Evolutionary conservation across 2,329 filamentous ascomycete species (phyloP).

Genomic region (Aphanoascus verrucosus): DNA sequence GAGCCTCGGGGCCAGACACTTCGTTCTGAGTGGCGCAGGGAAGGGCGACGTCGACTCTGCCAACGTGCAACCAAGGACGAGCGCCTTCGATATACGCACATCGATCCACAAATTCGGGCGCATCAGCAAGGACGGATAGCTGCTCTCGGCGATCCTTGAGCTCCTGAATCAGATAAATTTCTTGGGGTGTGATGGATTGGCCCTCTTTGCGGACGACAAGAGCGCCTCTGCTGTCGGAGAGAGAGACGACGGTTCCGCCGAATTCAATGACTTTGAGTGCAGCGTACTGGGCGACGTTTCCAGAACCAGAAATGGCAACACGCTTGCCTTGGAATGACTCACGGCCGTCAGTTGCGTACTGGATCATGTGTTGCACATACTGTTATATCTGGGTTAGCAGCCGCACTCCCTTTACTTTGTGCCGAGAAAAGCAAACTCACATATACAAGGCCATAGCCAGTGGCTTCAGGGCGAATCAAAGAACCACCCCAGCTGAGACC

Average conservation of each 20-base stretch:
- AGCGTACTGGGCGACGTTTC: slow-evolving; percentile 96
- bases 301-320: slow-evolving; percentile 90
- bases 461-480: slow-evolving; percentile 92
- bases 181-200: slow-evolving; percentile 63
- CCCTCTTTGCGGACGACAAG: slow-evolving; percentile 60
- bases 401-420: neutral
- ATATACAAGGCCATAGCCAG: slow-evolving; percentile 92
- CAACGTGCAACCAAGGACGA: slow-evolving; percentile 84
- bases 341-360: slow-evolving; percentile 65
- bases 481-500: slow-evolving; percentile 84
- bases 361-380: slow-evolving; percentile 92
- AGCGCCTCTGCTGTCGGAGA: slow-evolving; percentile 83
- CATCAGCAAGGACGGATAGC: slow-evolving; percentile 59
- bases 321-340: slow-evolving; percentile 83
- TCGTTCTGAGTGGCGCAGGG: slow-evolving; percentile 97
- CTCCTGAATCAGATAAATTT: slow-evolving; percentile 65
- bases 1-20: slow-evolving; percentile 81
- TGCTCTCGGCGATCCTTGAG: slow-evolving; percentile 82
- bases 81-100: slow-evolving; percentile 82
- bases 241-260: slow-evolving; percentile 79
- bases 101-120: slow-evolving; percentile 46
- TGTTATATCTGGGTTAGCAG: slow-evolving; percentile 21
- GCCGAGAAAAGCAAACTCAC: slow-evolving; percentile 31
- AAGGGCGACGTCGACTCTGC: slow-evolving; percentile 79
- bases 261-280: slow-evolving; percentile 95